Conservation (phyloP, 2,329 filamentous ascomycete species). For the Aspergillus fijiensis region DNA sequence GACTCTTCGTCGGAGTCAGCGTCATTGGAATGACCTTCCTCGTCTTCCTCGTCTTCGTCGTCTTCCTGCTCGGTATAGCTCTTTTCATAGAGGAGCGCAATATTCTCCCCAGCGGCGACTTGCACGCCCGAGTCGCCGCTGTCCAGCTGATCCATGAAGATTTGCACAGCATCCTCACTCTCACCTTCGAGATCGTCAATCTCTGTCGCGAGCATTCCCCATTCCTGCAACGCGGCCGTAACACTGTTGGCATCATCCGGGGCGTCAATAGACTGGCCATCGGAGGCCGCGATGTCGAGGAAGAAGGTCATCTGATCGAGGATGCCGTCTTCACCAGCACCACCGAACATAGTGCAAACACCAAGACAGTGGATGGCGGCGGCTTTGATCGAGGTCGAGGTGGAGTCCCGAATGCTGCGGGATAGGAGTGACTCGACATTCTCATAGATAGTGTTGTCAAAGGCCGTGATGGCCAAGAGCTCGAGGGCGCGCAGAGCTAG, state of each 20-base stretch:
- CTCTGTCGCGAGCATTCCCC: slow-evolving; percentile 76
- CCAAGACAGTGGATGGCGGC: slow-evolving; percentile 72
- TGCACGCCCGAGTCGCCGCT: slow-evolving; percentile 71
- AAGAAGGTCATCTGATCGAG: slow-evolving; percentile 73
- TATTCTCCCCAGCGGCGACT: slow-evolving; percentile 73
- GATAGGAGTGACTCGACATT: slow-evolving; percentile 59
- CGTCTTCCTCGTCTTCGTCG: slow-evolving; percentile 55
- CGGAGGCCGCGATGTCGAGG: slow-evolving; percentile 74
- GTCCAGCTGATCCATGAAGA: slow-evolving; percentile 82
- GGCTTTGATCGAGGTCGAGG: slow-evolving; percentile 63
- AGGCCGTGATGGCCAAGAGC: slow-evolving; percentile 67
- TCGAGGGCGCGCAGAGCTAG: slow-evolving; percentile 71
- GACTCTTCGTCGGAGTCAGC: slow-evolving; percentile 45
- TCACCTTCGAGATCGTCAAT: slow-evolving; percentile 71
- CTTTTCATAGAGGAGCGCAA: slow-evolving; percentile 80
- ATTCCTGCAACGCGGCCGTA: slow-evolving; percentile 71
- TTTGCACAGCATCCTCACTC: slow-evolving; percentile 71
- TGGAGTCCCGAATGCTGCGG: slow-evolving; percentile 64
- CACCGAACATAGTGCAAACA: slow-evolving; percentile 72
- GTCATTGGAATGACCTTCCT: slow-evolving; percentile 45
- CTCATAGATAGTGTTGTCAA: slow-evolving; percentile 66
- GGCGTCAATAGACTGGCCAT: slow-evolving; percentile 71
- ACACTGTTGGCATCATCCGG: slow-evolving; percentile 70
- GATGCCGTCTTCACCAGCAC: slow-evolving; percentile 66
- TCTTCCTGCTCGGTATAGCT: slow-evolving; percentile 60